A percentile compares a stretch with the other conserved stretches of the same genome.
These are phyloP conservation scores for Aspergillus egyptiacus DNA, from an alignment of 495 filamentous ascomycete species.

Conservation along the genomic window DNA sequence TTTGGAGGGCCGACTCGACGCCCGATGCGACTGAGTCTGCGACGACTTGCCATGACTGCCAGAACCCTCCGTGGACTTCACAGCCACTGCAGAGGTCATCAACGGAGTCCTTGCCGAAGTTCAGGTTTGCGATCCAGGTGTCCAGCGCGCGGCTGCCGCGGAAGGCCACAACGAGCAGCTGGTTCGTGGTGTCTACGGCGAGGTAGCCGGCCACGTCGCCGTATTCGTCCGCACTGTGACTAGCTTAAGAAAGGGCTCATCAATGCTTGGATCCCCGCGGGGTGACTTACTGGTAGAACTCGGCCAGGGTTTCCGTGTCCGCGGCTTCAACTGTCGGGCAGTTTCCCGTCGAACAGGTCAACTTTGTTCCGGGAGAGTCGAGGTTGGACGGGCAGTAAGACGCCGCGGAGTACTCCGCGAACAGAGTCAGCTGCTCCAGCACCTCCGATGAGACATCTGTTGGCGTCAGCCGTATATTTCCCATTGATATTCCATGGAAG, in stretches of 20 bases:
- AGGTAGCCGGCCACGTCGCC: constrained; percentile 66
- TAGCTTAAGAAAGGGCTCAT: constrained; percentile 10
- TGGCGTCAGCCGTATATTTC: background rate
- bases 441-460: constrained; percentile 29
- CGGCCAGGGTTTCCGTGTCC: constrained; percentile 47
- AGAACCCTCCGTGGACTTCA: constrained; percentile 50
- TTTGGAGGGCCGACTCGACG: constrained; percentile 25
- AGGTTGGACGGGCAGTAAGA: constrained; percentile 58
- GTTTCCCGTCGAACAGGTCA: constrained; percentile 52
- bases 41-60: constrained; percentile 47
- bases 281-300: constrained; percentile 54
- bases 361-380: constrained; percentile 35
- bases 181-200: constrained; percentile 56
- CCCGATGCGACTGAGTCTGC: constrained; percentile 33
- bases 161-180: constrained; percentile 62
- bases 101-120: constrained; percentile 32
- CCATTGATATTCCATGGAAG: background rate
- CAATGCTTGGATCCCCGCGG: background rate
- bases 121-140: constrained; percentile 63
- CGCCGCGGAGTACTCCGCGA: constrained; percentile 64
- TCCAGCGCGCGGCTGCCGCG: constrained; percentile 56
- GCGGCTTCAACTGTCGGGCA: constrained; percentile 57
- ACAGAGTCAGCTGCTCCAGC: constrained; percentile 49
- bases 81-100: constrained; percentile 39
- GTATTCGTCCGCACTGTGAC: constrained; percentile 37